Base-by-base conservation (phyloP, 129 eudicot species). In the Helichrysum umbraculigerum region DNA sequence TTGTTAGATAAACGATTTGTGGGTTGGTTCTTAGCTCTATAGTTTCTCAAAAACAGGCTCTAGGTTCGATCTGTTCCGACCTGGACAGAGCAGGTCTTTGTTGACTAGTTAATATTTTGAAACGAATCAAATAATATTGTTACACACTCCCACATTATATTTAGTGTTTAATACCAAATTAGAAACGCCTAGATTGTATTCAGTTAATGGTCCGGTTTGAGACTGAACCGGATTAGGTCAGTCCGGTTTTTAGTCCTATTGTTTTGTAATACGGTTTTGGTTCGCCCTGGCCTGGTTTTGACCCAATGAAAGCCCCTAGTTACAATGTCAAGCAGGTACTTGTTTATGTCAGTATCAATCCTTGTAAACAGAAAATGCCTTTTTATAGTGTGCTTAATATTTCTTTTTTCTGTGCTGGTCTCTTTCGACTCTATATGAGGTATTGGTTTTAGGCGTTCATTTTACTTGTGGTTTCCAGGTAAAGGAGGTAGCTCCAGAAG, bases 401-500 rank as follows among this genome's bases (percentile, higher is more conserved):
- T 47, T 47, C 54, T 47, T 47, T 3, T 47, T 47, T 14, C 54
- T 47, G 14, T 47, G 54, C 54, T 47, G 54, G n/a, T 47, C n/a
- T 12, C 54, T 47, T 47, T 47, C 16, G 6, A 47, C 5, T 47
- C 54, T 14, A 47, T 1, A 12, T 47, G 54, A 12, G 54, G 54
- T 47, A 47, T 47, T 47, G 54, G n/a, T 47, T 47, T 47, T 47
- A 12, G 52, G 54, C n/a, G 25, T 51, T 66, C 25, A 15, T 22
- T 33, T 68, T 58, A 51, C 35, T 33, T 81, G 39, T 51, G 37
- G 35, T 83, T 81, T 82, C 20, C 68, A 92, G 98, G 98, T 87
- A 19, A 92, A 92, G 81, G 98, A 92, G 87, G 98, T 92, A 35
- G 93, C 88, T 70, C 98, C 96, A 16, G 98, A 89, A 78, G 98